Base-by-base conservation (phyloP, 768 basidiomycete genomes). In the Zangia roseola region DNA sequence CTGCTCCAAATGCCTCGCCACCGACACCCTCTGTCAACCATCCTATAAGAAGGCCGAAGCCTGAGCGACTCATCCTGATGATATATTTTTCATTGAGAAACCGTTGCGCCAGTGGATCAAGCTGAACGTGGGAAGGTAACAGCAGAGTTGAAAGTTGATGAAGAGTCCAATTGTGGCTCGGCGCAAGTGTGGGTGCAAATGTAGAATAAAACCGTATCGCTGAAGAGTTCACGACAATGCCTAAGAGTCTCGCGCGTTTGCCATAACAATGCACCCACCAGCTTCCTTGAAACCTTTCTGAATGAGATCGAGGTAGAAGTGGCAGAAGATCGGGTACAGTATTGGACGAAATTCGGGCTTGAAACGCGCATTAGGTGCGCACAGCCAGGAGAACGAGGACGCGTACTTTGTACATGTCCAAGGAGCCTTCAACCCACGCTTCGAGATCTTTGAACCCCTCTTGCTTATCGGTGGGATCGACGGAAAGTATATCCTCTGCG, bases 1-100 rank as follows among this genome's bases (percentile, higher is more conserved):
- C 84, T 49, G 77, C 73, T 43, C 94, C 94, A 55, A 86, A 65
- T n/a, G 85, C 79, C 65, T 92, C 91, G 47, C 94, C 86, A 50
- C 94, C 84, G 46, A 86, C 75, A 14, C 93, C 94, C 64, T 97
- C 94, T 20, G 92, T 97, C 48, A 98, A 71, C 97, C 97, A 99
- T 25, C 95, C 94, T 3, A 98, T 78, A 8, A 99, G 75, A 24
- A 99, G 81, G 37, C 88, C 81, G 63, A 97, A 95, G 7, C 94
- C 91, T 31, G 94, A 94, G 23, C 91, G 81, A 46, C 89, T 91
- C 82, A 98, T 90, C 35, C 82, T 81, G 43, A 98, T 78, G 28
- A 82, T 80, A 69, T 97, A 99, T 68, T 94, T 93, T 68, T 97
- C 92, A 41, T 83, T 84, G 47, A 91, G 78, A 60, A 95, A 94